Evolutionary conservation across 192 early-diverging fungal species (phyloP).

Genomic region (Paraglomus brasilianum): DNA sequence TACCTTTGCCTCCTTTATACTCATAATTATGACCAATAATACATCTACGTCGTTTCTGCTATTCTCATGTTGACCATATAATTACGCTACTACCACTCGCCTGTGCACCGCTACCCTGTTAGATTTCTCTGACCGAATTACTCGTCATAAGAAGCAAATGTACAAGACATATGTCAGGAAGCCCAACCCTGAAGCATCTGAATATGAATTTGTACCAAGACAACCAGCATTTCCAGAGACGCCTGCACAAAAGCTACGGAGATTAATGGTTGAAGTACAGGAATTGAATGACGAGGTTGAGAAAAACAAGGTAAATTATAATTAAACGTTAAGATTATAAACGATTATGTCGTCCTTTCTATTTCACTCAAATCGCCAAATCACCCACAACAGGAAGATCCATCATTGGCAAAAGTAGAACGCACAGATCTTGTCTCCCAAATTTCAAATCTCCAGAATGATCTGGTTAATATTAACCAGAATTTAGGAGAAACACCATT

Average conservation of each 20-base stretch:
- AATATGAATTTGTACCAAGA: slow-evolving; percentile 57
- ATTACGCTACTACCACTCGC: neutral
- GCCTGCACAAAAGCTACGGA: slow-evolving; percentile 66
- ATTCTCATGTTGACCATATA: slow-evolving; percentile 1
- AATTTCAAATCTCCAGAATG: slow-evolving; percentile 51
- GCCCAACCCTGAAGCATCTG: slow-evolving; percentile 49
- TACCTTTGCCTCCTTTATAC: slow-evolving; percentile 27
- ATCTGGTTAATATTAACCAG: slow-evolving; percentile 49
- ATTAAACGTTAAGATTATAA: neutral
- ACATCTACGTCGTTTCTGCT: neutral
- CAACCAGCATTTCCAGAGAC: slow-evolving; percentile 63
- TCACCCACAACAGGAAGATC: neutral
- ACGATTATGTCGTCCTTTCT: neutral
- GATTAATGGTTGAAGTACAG: slow-evolving; percentile 81
- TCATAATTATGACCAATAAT: neutral
- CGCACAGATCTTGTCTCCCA: slow-evolving; percentile 45
- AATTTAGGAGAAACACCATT: slow-evolving; percentile 34
- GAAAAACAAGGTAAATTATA: slow-evolving; percentile 47
- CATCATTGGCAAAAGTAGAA: slow-evolving; percentile 34
- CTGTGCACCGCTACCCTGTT: neutral
- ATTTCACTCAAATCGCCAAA: neutral
- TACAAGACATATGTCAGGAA: slow-evolving; percentile 55
- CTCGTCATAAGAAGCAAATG: slow-evolving; percentile 57
- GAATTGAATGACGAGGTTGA: slow-evolving; percentile 73
- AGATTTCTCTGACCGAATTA: slow-evolving; percentile 61